A percentile compares a stretch with the other conserved stretches of the same genome.
Evolutionary conservation across 768 basidiomycete species (phyloP).

Genomic region (Paxillus rubicundulus): DNA sequence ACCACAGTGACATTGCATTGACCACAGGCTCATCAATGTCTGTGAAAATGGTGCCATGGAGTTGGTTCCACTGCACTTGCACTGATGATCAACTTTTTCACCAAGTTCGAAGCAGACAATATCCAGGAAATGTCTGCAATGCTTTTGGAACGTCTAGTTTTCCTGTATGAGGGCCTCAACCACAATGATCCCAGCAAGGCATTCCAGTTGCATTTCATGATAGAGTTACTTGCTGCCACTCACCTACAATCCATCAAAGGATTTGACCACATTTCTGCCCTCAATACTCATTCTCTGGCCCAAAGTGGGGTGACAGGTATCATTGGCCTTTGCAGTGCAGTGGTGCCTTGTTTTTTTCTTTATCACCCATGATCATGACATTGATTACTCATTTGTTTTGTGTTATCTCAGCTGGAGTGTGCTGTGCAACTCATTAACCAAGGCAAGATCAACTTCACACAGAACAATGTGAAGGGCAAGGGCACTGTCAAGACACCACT

Average conservation of each 20-base stretch:
- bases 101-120: neutral
- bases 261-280: neutral
- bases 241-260: neutral
- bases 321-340: neutral
- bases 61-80: constrained; percentile 1
- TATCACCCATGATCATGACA: neutral
- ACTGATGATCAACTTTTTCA: neutral
- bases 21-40: constrained; percentile 1
- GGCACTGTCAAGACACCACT: neutral
- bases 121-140: neutral
- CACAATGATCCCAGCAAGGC: neutral
- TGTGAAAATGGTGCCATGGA: constrained; percentile 8
- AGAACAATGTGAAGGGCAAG: neutral
- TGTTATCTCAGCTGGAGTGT: neutral
- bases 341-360: neutral
- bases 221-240: neutral
- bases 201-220: neutral
- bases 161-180: constrained; percentile 1
- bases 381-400: neutral
- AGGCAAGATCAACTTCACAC: neutral
- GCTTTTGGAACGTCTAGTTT: neutral
- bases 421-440: neutral
- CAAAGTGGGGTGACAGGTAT: neutral
- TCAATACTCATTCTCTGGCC: neutral
- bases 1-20: too few species aligned